Conservation (phyloP, 352 stramenopile genomes). For the Phytophthora lateralis region DNA sequence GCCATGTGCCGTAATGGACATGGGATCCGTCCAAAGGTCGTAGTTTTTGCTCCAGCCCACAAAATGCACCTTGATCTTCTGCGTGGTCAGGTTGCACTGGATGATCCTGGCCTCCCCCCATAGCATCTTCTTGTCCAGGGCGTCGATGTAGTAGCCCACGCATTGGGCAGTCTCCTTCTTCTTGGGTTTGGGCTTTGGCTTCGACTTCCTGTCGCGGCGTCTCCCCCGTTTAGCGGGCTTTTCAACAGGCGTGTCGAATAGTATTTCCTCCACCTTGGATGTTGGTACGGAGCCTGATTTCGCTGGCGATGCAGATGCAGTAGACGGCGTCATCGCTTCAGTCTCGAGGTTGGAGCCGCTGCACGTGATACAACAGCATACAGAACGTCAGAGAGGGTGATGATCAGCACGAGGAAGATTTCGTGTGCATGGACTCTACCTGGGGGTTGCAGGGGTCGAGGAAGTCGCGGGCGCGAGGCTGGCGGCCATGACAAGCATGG, state of each 20-base stretch:
- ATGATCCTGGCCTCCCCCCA: conserved; percentile 79
- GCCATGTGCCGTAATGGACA: conserved; percentile 67
- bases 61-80: conserved; percentile 79
- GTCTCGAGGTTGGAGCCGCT: conserved; percentile 25
- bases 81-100: conserved; percentile 54
- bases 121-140: conserved; percentile 74
- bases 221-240: conserved; percentile 20
- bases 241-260: conserved; percentile 1
- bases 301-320: conserved; percentile 5
- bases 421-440: conserved; percentile 1
- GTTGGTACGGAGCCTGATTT: conserved; percentile 15
- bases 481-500: conserved; percentile 34
- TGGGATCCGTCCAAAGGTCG: conserved; percentile 77
- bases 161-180: conserved; percentile 42
- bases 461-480: conserved; percentile 25
- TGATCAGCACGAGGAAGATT: background rate
- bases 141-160: conserved; percentile 71
- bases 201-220: conserved; percentile 28
- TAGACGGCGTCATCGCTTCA: conserved; percentile 24
- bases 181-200: conserved; percentile 39
- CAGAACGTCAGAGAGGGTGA: conserved; percentile 1
- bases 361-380: conserved; percentile 3
- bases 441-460: conserved; percentile 18
- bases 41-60: conserved; percentile 66
- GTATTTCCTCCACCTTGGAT: conserved; percentile 5